Percentiles rank a stretch among this genome's conserved stretches.
Conservation (phyloP, 192 early-diverging fungal species). For the Piromyces finnis region DNA sequence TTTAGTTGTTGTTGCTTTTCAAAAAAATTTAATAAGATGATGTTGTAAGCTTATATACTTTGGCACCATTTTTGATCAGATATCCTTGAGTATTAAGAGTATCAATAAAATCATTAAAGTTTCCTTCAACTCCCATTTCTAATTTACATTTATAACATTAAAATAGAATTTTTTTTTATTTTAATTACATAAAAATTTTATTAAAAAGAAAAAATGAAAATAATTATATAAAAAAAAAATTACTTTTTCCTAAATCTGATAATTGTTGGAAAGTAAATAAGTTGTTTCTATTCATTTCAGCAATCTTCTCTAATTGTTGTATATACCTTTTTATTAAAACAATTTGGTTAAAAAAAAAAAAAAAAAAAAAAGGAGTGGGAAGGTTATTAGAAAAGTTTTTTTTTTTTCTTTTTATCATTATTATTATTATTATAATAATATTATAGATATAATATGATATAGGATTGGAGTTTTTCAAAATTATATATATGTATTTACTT, state of each 20-base stretch:
- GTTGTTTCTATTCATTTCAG: slow-evolving; percentile 35
- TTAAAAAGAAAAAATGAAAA: too few species aligned
- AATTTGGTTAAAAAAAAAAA: too few species aligned
- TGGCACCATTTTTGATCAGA: background rate
- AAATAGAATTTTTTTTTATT: too few species aligned
- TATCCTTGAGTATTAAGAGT: background rate
- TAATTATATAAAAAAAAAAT: background rate
- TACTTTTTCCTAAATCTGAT: slow-evolving; percentile 27
- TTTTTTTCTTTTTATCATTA: background rate
- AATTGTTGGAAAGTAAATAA: slow-evolving; percentile 51
- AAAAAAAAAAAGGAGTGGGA: too few species aligned
- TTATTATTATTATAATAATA: background rate
- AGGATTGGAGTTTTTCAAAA: too few species aligned
- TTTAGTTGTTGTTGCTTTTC: too few species aligned
- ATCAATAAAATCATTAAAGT: background rate
- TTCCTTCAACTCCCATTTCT: background rate
- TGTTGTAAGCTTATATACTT: background rate
- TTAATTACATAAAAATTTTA: too few species aligned
- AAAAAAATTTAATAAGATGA: background rate
- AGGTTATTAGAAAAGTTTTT: too few species aligned
- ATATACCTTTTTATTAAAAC: slow-evolving; percentile 14
- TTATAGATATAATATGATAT: too few species aligned
- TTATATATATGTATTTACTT: too few species aligned
- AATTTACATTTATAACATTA: background rate
- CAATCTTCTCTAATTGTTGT: slow-evolving; percentile 32